Conservation (phyloP, 2,329 filamentous ascomycete species). For the Coniochaeta pulveracea region DNA sequence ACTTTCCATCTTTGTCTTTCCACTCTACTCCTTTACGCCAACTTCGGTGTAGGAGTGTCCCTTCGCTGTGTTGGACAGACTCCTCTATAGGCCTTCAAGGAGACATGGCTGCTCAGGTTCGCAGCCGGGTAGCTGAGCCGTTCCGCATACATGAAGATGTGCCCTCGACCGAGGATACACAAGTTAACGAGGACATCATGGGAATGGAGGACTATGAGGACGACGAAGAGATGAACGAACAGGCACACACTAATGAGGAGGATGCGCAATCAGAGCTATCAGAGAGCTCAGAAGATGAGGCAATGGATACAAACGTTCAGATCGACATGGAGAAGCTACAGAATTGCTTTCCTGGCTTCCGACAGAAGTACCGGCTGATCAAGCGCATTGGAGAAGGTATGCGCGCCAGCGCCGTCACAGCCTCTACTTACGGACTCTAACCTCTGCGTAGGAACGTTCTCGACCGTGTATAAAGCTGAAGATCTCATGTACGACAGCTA, state of each 20-base stretch:
- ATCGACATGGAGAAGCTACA: slow-evolving; percentile 85
- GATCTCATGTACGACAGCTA: slow-evolving; percentile 78
- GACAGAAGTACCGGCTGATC: slow-evolving; percentile 75
- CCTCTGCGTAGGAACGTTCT: slow-evolving; percentile 73
- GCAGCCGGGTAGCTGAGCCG: slow-evolving; percentile 21
- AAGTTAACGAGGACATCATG: slow-evolving; percentile 32
- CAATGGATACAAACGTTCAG: slow-evolving; percentile 57
- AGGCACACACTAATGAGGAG: slow-evolving; percentile 18
- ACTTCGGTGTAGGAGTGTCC: no score
- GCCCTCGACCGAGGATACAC: slow-evolving; percentile 33
- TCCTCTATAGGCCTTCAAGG: no score
- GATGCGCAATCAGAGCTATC: slow-evolving; percentile 30
- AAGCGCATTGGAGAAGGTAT: slow-evolving; percentile 94
- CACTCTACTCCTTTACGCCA: slow-evolving; percentile 10
- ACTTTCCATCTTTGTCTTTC: slow-evolving; percentile 3
- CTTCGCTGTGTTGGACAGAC: no score
- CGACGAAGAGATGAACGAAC: slow-evolving; percentile 27
- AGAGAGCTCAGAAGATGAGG: slow-evolving; percentile 46
- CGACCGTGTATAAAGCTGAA: slow-evolving; percentile 97
- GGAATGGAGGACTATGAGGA: slow-evolving; percentile 21
- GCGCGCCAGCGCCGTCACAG: slow-evolving; percentile 4
- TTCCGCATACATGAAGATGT: slow-evolving; percentile 40
- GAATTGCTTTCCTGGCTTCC: slow-evolving; percentile 72
- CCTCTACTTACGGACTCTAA: slow-evolving; percentile 8
- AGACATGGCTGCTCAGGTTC: slow-evolving; percentile 5